A percentile compares a stretch with the other conserved stretches of the same genome.
phyloP scores from a whole-genome alignment of 78 protist species.

The Protostelium mycophagum region DNA sequence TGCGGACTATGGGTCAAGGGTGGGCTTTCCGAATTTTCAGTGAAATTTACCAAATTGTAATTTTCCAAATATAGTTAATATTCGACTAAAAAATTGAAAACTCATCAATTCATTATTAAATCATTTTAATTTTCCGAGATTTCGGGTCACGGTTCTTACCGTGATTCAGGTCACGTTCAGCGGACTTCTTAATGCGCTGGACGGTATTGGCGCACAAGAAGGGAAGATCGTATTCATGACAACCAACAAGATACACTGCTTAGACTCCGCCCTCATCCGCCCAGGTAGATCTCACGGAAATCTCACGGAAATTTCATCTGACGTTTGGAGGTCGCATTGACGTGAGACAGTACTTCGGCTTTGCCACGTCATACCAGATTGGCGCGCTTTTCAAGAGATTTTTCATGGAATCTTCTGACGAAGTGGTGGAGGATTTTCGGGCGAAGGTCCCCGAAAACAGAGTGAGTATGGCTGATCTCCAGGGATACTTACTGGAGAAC shows the following conservation, averaged over 20 bases:
- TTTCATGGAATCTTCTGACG: constrained; percentile 2
- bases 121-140: too few relatives aligned
- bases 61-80: too few relatives aligned
- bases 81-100: too few relatives aligned
- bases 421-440: not conserved
- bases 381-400: constrained; percentile 19
- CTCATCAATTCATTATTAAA: too few relatives aligned
- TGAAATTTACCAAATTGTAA: not conserved
- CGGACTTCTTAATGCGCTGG: constrained; percentile 93
- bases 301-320: too few relatives aligned
- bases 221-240: constrained; percentile 87
- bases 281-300: constrained; percentile 60
- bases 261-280: constrained; percentile 81
- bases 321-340: constrained; percentile 79
- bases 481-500: not conserved
- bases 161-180: constrained; percentile 60
- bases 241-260: constrained; percentile 76
- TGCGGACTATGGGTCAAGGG: not conserved
- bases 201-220: constrained; percentile 91
- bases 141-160: too few relatives aligned
- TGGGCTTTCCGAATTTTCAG: not conserved
- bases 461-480: not conserved
- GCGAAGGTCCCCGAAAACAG: not conserved
- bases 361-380: constrained; percentile 21
- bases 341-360: constrained; percentile 33